Evolutionary conservation across 805 yeast species (phyloP), one percentile per base, ranked within the genome.

Genomic region (Candida railenensis): DNA sequence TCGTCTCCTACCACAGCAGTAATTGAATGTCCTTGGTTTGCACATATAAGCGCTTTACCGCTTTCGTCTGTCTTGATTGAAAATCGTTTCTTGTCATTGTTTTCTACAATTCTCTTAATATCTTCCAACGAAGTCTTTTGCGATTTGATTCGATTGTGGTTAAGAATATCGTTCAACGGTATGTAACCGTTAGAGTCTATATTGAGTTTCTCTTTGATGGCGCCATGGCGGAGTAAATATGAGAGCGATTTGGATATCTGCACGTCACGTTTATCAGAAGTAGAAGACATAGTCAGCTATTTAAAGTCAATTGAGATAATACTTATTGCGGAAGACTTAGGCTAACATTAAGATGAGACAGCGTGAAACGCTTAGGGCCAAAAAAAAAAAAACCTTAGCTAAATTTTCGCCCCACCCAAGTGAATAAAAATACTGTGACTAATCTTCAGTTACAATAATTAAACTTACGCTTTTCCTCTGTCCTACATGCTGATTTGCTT

Each of bases 21-120:
- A 3, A 92, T 66, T 0, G 96, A 82, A 63, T 94, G 99, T 3
- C 99, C 99, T 64, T 94, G 99, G 44, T 85, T 84, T 3, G 99
- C 98, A 59, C 97, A 81, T n/a, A 92, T 70, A 16, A 34, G 51
- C 37, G 34, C 16, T 33, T n/a, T 37, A 19, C 32, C 33, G 8
- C 12, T 19, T 9, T 60, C 65, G 3, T 54, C 66, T 4, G 61
- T 65, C 8, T 54, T 54, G 11, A 90, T 49, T 32, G 76, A 74
- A 64, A 83, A 92, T 45, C 99, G 63, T 54, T 83, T 74, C 65
- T 92, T 92, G 45, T 76, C 82, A 56, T 91, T 87, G 5, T 62
- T 69, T 0, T 62, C 72, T 0, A 90, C 96, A 1, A 89, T 75
- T 16, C 79, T 57, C 37, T 69, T 56, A 3, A 94, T 59, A 48